These are phyloP conservation scores for Ailanthus altissimus DNA, from an alignment of 345 rosid species.

Conservation along the genomic window DNA sequence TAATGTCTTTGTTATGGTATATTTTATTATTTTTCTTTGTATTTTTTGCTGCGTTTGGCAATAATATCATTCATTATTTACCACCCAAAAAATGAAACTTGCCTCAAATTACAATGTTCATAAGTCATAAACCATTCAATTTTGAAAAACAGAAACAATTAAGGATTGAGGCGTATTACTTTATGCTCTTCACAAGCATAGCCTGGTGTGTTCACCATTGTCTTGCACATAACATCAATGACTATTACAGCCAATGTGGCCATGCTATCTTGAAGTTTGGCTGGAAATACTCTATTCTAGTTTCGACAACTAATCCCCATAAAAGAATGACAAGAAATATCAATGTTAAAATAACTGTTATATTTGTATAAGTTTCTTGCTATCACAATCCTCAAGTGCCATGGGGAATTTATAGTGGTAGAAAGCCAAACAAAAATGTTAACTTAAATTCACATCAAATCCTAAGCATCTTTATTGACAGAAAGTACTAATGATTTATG, in stretches of 20 bases:
- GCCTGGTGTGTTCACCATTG: conserved; percentile 33
- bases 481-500: not conserved
- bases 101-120: not conserved
- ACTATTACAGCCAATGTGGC: not conserved
- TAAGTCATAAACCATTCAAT: not conserved
- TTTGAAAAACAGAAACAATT: too few relatives aligned
- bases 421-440: conserved; percentile 7
- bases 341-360: conserved; percentile 13
- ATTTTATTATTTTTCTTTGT: too few relatives aligned
- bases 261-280: not conserved
- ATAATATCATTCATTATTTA: too few relatives aligned
- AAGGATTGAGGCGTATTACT: not conserved
- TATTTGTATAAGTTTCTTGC: conserved; percentile 22
- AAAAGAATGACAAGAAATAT: conserved; percentile 24
- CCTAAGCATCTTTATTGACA: not conserved
- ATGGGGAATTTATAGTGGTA: conserved; percentile 23
- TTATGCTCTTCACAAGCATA: conserved; percentile 43
- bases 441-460: not conserved
- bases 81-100: too few relatives aligned
- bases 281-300: conserved; percentile 12
- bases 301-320: conserved; percentile 26
- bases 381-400: conserved; percentile 22
- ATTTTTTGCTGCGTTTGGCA: too few relatives aligned
- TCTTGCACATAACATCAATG: conserved; percentile 30
- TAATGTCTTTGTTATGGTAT: too few relatives aligned